Percentiles rank a stretch among this genome's conserved stretches.
Conservation (phyloP, 139 green algal species). For the Coccomyxa sp. region DNA sequence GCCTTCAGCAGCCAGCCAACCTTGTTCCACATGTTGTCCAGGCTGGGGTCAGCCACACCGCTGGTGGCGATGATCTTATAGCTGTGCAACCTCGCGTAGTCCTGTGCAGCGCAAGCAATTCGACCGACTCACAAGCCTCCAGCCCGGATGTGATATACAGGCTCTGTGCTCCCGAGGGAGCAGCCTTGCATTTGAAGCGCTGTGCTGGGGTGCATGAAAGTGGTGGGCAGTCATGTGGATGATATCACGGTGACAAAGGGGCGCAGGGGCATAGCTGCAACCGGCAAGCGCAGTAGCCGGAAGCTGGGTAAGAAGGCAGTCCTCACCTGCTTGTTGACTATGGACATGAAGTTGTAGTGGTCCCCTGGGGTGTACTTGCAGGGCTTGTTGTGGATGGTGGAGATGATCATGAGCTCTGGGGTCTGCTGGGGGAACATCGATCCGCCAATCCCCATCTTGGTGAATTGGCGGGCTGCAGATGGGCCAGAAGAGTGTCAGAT, state of each 20-base stretch:
- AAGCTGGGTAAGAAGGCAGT: not conserved
- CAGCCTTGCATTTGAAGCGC: too few species aligned
- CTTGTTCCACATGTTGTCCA: conserved; percentile 21
- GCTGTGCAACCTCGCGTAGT: conserved; percentile 17
- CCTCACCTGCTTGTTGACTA: conserved; percentile 14
- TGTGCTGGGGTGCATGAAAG: too few species aligned
- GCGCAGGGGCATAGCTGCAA: too few species aligned
- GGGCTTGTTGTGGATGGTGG: conserved; percentile 7
- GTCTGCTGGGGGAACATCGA: not conserved
- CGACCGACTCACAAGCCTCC: too few species aligned
- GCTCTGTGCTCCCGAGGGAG: too few species aligned
- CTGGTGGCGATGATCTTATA: conserved; percentile 1
- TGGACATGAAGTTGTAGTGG: conserved; percentile 12
- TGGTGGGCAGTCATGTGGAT: too few species aligned
- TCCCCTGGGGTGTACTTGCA: conserved; percentile 10
- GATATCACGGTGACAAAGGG: too few species aligned
- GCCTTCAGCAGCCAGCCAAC: conserved; percentile 10
- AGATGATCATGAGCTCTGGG: not conserved
- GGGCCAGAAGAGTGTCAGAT: not conserved
- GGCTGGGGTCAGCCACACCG: conserved; percentile 10
- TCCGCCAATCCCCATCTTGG: not conserved
- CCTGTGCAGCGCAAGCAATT: not conserved
- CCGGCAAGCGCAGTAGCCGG: too few species aligned
- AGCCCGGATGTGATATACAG: too few species aligned
- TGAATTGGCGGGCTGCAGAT: not conserved